phyloP scores from a whole-genome alignment of 176 grass and related monocot genomes.

The Hyparrhenia diplandra region DNA sequence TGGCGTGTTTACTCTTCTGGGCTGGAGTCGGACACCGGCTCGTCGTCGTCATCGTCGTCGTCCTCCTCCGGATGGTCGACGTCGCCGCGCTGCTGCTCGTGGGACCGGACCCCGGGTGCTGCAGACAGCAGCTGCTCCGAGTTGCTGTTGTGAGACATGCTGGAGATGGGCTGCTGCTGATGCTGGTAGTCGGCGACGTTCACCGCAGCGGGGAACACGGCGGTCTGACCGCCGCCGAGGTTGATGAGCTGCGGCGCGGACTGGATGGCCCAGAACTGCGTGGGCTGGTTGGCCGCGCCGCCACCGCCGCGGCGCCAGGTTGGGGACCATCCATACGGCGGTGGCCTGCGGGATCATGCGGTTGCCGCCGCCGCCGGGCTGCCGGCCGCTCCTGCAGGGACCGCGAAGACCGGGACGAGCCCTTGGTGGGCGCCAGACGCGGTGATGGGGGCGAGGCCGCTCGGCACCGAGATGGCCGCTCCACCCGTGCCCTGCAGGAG shows the following conservation, averaged over 20 bases:
- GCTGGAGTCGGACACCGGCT: slow-evolving; percentile 71
- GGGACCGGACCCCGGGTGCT: no score
- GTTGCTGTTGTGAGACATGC: slow-evolving; percentile 31
- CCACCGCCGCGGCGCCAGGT: slow-evolving; percentile 14
- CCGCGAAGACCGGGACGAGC: slow-evolving; percentile 65
- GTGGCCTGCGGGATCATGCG: slow-evolving; percentile 75
- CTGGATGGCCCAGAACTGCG: slow-evolving; percentile 82
- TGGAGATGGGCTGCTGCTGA: not conserved
- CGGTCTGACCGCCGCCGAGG: slow-evolving; percentile 50
- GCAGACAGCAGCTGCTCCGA: slow-evolving; percentile 14
- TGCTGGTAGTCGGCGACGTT: slow-evolving; percentile 39
- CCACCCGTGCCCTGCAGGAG: slow-evolving; percentile 51
- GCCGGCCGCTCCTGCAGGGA: slow-evolving; percentile 22
- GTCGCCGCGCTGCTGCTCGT: slow-evolving; percentile 23
- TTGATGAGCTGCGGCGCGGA: slow-evolving; percentile 66
- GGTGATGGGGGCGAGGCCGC: slow-evolving; percentile 64
- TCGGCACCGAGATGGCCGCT: slow-evolving; percentile 57
- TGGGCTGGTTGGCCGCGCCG: slow-evolving; percentile 18
- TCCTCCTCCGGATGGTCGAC: slow-evolving; percentile 48
- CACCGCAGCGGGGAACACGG: slow-evolving; percentile 24
- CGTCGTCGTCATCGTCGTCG: slow-evolving; percentile 52
- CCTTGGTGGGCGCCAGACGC: slow-evolving; percentile 39
- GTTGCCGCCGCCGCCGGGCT: not conserved
- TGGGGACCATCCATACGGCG: slow-evolving; percentile 80
- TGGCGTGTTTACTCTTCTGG: not conserved